A percentile compares a stretch with the other conserved stretches of the same genome.
These are phyloP conservation scores for Zelopaecilomyces penicillatus DNA, from an alignment of 2,329 filamentous ascomycete genomes.

Conservation along the genomic window DNA sequence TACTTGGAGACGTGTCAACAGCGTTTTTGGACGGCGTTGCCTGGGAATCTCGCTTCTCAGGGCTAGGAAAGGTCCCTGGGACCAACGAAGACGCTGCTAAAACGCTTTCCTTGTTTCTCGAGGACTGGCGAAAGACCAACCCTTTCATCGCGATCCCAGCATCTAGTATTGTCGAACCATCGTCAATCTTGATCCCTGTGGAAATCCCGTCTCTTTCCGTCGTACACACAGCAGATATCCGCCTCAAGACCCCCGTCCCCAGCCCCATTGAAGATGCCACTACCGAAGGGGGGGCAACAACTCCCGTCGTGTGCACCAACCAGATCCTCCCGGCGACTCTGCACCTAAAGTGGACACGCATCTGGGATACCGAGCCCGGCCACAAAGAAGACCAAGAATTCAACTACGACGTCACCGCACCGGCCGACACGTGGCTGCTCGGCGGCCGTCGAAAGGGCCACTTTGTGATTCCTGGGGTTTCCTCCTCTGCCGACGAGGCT, in stretches of 20 bases:
- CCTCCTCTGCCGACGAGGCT: constrained; percentile 28
- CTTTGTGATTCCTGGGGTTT: constrained; percentile 50
- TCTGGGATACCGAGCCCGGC: constrained; percentile 46
- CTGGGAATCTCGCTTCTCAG: constrained; percentile 43
- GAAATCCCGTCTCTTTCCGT: constrained; percentile 78
- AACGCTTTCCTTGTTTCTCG: constrained; percentile 20
- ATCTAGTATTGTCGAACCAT: constrained; percentile 24
- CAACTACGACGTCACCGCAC: constrained; percentile 71
- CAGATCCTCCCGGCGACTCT: constrained; percentile 57
- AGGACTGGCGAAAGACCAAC: constrained; percentile 24
- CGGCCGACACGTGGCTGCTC: constrained; percentile 72
- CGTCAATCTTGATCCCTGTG: constrained; percentile 78
- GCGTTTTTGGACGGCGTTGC: constrained; percentile 34
- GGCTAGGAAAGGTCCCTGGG: constrained; percentile 35
- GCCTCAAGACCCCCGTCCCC: constrained; percentile 34
- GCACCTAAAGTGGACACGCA: constrained; percentile 52
- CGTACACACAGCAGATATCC: constrained; percentile 69
- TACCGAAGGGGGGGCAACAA: constrained; percentile 22
- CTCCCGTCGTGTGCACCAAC: constrained; percentile 48
- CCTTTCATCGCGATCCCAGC: constrained; percentile 19
- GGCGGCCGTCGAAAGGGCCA: constrained; percentile 74
- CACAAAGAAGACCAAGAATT: constrained; percentile 56
- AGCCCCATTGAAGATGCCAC: constrained; percentile 21
- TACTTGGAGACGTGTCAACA: constrained; percentile 45
- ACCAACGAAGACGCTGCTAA: constrained; percentile 24